These are phyloP conservation scores for Beta vulgaris DNA, from an alignment of 148 eudicot genomes.

Conservation along the genomic window DNA sequence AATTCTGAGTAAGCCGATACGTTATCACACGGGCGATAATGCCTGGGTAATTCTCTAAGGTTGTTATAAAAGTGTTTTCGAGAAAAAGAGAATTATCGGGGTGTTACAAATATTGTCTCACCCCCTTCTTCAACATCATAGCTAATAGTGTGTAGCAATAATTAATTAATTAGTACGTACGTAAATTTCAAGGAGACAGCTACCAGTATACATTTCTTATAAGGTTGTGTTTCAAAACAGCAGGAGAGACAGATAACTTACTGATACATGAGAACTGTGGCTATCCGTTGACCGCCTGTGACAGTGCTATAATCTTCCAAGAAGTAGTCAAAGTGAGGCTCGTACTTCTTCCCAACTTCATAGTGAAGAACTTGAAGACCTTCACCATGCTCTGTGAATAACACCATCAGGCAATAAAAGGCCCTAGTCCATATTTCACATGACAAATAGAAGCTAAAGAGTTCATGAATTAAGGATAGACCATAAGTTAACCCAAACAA, in stretches of 20 bases:
- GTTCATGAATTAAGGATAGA: background rate
- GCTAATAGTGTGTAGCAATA: constrained; percentile 28
- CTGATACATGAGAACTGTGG: constrained; percentile 96
- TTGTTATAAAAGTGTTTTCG: no score
- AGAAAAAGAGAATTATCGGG: no score
- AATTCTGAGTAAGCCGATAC: no score
- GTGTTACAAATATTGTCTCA: constrained; percentile 88
- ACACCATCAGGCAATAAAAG: background rate
- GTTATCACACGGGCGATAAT: no score
- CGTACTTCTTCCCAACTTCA: constrained; percentile 89
- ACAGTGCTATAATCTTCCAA: constrained; percentile 62
- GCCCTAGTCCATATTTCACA: background rate
- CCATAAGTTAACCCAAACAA: background rate
- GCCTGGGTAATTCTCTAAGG: no score
- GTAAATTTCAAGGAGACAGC: background rate
- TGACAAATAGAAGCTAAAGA: no score
- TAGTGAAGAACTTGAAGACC: constrained; percentile 96
- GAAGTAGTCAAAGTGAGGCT: constrained; percentile 90
- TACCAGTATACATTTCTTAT: no score
- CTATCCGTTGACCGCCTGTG: constrained; percentile 92
- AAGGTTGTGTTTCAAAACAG: background rate
- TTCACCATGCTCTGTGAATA: constrained; percentile 78
- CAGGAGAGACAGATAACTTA: constrained; percentile 36
- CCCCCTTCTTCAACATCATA: constrained; percentile 98
- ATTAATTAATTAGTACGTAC: background rate